Evolutionary conservation across 192 early-diverging fungal genomes (phyloP).

Genomic region (Borealophlyctis nickersoniae): DNA sequence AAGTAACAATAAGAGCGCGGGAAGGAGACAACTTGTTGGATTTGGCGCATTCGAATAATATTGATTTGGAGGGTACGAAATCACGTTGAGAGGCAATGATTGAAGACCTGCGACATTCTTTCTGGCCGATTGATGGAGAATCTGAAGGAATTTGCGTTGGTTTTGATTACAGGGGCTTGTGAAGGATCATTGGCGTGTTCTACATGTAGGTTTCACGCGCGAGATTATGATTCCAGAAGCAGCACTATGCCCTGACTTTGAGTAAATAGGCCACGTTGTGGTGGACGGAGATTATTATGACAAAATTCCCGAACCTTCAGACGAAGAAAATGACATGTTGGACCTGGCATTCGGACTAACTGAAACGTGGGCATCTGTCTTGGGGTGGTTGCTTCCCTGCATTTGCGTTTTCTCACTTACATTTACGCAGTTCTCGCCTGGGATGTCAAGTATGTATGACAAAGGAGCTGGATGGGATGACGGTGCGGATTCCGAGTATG

Average conservation of each 20-base stretch:
- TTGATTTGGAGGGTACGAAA: constrained; percentile 84
- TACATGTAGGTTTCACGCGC: constrained; percentile 66
- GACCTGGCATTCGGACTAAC: constrained; percentile 95
- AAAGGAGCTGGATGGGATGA: constrained; percentile 84
- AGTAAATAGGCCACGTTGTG: constrained; percentile 71
- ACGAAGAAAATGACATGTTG: constrained; percentile 98
- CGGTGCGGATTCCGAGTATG: constrained; percentile 82
- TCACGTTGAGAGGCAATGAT: background rate
- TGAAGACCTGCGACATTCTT: background rate
- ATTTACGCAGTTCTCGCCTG: constrained; percentile 67
- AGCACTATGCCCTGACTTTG: too few relatives aligned
- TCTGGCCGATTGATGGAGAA: background rate
- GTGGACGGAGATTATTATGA: constrained; percentile 77
- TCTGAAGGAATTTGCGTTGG: too few relatives aligned
- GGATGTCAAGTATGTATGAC: constrained; percentile 90
- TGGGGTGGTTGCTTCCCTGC: background rate
- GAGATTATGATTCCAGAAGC: too few relatives aligned
- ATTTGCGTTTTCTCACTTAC: background rate
- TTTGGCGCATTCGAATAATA: constrained; percentile 83
- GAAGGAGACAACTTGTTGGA: constrained; percentile 89
- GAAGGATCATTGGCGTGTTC: constrained; percentile 94
- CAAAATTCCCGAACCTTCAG: constrained; percentile 84
- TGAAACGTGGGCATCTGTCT: constrained; percentile 68
- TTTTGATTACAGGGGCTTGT: constrained; percentile 86
- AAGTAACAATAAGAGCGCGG: constrained; percentile 69